Evolutionary conservation across 257 asterid genomes (phyloP).

Genomic region (Coffea eugenioides): DNA sequence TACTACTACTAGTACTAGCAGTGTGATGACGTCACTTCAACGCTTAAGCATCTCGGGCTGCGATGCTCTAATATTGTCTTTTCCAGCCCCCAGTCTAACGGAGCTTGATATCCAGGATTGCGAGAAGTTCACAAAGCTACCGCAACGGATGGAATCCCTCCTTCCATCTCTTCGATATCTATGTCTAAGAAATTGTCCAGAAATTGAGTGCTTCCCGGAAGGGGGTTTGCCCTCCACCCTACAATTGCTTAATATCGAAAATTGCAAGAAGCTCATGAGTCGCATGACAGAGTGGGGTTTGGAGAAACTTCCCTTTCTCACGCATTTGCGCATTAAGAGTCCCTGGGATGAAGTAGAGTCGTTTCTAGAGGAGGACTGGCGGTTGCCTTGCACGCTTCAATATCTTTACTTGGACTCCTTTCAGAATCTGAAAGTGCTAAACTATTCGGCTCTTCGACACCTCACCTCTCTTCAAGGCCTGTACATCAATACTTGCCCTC

Average conservation of each 20-base stretch:
- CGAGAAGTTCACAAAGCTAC: constrained; percentile 5
- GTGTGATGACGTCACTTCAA: neutral
- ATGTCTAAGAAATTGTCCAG: neutral
- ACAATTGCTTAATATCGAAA: rapidly evolving
- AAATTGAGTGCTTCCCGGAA: constrained; percentile 6
- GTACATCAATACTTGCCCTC: neutral
- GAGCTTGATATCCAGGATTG: rapidly evolving
- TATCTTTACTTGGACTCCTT: rapidly evolving
- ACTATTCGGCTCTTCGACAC: neutral
- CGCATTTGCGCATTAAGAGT: rapidly evolving
- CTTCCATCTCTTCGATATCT: neutral
- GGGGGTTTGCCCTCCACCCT: constrained; percentile 11
- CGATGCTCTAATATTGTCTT: neutral
- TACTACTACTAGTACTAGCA: too few species aligned
- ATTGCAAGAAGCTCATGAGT: neutral
- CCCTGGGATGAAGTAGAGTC: neutral
- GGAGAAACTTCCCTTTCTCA: neutral
- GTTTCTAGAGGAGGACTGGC: neutral
- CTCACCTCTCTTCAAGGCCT: constrained; percentile 13
- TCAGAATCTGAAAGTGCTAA: neutral
- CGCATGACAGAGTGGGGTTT: neutral
- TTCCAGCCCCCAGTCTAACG: neutral
- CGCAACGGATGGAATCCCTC: constrained; percentile 9
- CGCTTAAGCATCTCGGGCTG: rapidly evolving
- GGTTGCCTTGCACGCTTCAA: neutral